These are phyloP conservation scores for Orbilia blumenaviensis DNA, from an alignment of 2,329 filamentous ascomycete species.

Conservation along the genomic window DNA sequence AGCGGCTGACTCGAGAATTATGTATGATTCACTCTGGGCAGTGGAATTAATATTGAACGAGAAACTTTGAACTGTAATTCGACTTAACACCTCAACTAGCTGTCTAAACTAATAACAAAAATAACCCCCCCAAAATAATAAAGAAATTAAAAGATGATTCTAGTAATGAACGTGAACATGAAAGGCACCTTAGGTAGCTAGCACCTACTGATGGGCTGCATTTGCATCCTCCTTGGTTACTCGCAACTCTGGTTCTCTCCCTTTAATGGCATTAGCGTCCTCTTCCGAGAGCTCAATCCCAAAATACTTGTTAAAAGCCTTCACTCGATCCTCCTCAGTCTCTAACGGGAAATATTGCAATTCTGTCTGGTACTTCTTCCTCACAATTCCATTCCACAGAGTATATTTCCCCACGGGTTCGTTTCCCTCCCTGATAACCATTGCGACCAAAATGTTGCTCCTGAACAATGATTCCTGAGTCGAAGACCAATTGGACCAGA, in stretches of 20 bases:
- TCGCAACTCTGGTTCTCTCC: conserved; percentile 6
- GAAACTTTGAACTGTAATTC: too few relatives aligned
- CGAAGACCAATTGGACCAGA: conserved; percentile 32
- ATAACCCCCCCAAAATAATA: too few relatives aligned
- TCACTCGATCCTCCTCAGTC: conserved; percentile 26
- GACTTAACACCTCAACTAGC: too few relatives aligned
- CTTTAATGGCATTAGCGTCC: conserved; percentile 20
- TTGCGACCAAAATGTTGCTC: conserved; percentile 31
- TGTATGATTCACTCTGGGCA: too few relatives aligned
- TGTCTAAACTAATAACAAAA: too few relatives aligned
- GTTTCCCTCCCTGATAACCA: conserved; percentile 30
- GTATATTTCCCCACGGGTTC: conserved; percentile 25
- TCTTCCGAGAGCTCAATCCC: conserved; percentile 28
- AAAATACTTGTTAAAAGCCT: conserved; percentile 17
- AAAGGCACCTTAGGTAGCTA: background rate
- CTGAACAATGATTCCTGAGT: conserved; percentile 11
- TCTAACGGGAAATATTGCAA: conserved; percentile 9
- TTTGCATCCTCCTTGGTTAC: background rate
- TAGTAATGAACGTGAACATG: background rate
- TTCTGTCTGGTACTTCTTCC: conserved; percentile 2
- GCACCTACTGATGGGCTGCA: background rate
- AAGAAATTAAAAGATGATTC: too few relatives aligned
- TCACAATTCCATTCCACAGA: conserved; percentile 23
- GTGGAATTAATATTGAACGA: too few relatives aligned
- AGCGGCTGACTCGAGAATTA: too few relatives aligned